Base-by-base conservation (phyloP, 2,329 filamentous ascomycete species). In the Nothophoma quercina region DNA sequence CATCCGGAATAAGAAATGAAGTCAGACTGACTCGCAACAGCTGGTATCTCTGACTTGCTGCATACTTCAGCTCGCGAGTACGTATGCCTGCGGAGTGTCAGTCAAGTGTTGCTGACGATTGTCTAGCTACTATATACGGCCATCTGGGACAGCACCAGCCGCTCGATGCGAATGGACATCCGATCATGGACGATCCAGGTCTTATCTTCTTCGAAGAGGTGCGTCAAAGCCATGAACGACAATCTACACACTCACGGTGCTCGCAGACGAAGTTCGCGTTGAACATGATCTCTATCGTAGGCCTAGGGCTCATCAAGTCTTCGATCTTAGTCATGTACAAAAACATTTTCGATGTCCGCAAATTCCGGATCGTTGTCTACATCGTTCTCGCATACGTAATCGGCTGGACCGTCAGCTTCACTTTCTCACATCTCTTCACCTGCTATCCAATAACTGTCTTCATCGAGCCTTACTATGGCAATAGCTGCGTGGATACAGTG, bases 271-370 rank as follows among this genome's bases (percentile, higher is more conserved):
- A 68, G 36, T 69, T 69, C 32, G 57, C 60, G 5, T 26, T 65
- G 7, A 67, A 70, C 51, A 58, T 65, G 30, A 55, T 70, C 40
- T 66, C 63, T 13, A 60, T 70, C 22, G 39, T 65, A 3, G 62
- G 62, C 6, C 58, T 69, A 6, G 63, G 64, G n/a, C 58, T 66
- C 16, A 56, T 64, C 56, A 72, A 71, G 33, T 55, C 63, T 10
- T 70, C 67, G 18, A 67, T 71, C 29, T 53, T 72, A 9, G 44
- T 70, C 19, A 59, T 69, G 26, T 70, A 70, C 53, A 66, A 63
- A 33, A 64, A 64, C 33, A 68, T 72, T 22, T 67, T 72, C 44
- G 50, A 57, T 7, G 54, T 62, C 7, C 58, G 35, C 29, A 64
- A 57, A 18, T 64, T 63, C 35, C 58, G 57, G 10, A 54, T 66